phyloP scores from a whole-genome alignment of 345 rosid species.

The Linum usitatissimum region DNA sequence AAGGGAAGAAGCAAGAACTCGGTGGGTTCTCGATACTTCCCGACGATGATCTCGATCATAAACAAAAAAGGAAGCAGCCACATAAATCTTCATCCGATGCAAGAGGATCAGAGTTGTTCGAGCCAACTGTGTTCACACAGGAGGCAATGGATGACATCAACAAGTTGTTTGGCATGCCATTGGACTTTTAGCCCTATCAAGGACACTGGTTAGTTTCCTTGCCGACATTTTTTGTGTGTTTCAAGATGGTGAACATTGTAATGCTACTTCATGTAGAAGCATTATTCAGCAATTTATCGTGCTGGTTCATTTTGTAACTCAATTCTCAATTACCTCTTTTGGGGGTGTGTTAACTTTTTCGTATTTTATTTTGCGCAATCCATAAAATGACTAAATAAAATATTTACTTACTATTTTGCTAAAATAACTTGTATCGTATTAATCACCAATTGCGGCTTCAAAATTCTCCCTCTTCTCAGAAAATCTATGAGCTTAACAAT shows the following conservation, averaged over 20 bases:
- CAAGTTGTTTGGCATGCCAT: conserved; percentile 70
- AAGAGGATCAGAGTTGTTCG: conserved; percentile 45
- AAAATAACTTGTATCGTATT: too few relatives aligned
- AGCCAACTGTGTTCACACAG: conserved; percentile 74
- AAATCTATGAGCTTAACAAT: too few relatives aligned
- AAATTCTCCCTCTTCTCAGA: too few relatives aligned
- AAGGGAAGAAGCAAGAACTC: conserved; percentile 13
- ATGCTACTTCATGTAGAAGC: background rate
- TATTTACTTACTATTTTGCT: too few relatives aligned
- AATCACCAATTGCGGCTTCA: too few relatives aligned
- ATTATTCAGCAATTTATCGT: background rate
- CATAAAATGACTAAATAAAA: too few relatives aligned
- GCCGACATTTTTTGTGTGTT: background rate
- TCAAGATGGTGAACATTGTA: background rate
- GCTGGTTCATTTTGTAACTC: background rate
- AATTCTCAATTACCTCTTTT: too few relatives aligned
- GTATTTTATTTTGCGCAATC: too few relatives aligned
- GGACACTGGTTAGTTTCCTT: background rate
- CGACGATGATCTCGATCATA: conserved; percentile 51
- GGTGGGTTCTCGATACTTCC: conserved; percentile 67
- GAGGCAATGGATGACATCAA: conserved; percentile 83
- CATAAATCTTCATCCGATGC: conserved; percentile 19
- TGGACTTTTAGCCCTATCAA: conserved; percentile 39
- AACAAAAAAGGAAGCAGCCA: conserved; percentile 16
- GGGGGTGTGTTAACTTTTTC: too few relatives aligned